Conservation (phyloP, 805 yeast species). For the Wickerhamomyces pijperi region DNA sequence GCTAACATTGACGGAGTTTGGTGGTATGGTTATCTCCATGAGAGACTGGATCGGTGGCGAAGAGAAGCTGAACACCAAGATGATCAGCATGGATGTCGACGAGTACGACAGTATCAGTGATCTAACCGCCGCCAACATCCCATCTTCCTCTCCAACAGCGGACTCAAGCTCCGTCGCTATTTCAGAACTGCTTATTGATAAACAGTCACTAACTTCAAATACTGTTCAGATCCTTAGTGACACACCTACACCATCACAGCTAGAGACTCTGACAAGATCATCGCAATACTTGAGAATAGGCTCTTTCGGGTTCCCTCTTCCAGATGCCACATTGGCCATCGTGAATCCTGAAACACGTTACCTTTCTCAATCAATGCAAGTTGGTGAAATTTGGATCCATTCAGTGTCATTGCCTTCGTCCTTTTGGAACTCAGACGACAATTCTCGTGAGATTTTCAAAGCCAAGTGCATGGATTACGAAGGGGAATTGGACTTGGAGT, state of each 20-base stretch:
- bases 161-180: too few relatives aligned
- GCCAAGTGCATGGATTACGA: slow-evolving; percentile 68
- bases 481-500: slow-evolving; percentile 64
- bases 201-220: slow-evolving; percentile 61
- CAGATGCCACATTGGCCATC: slow-evolving; percentile 86
- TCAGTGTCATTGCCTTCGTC: slow-evolving; percentile 87
- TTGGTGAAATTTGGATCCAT: slow-evolving; percentile 98
- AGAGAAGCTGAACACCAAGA: slow-evolving; percentile 46
- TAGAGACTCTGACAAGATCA: slow-evolving; percentile 27
- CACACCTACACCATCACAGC: slow-evolving; percentile 33
- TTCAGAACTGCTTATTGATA: slow-evolving; percentile 62
- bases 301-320: slow-evolving; percentile 88
- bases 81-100: slow-evolving; percentile 15
- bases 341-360: slow-evolving; percentile 87
- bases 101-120: not conserved
- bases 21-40: slow-evolving; percentile 89
- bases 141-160: too few relatives aligned
- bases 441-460: slow-evolving; percentile 67
- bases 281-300: slow-evolving; percentile 60
- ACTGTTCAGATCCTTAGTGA: slow-evolving; percentile 55
- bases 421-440: slow-evolving; percentile 61
- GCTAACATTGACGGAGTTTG: slow-evolving; percentile 82
- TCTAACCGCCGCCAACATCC: too few relatives aligned
- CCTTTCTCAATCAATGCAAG: slow-evolving; percentile 62
- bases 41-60: slow-evolving; percentile 81